phyloP scores from a whole-genome alignment of 2,329 filamentous ascomycete species.

The Hypoxylon sp. region DNA sequence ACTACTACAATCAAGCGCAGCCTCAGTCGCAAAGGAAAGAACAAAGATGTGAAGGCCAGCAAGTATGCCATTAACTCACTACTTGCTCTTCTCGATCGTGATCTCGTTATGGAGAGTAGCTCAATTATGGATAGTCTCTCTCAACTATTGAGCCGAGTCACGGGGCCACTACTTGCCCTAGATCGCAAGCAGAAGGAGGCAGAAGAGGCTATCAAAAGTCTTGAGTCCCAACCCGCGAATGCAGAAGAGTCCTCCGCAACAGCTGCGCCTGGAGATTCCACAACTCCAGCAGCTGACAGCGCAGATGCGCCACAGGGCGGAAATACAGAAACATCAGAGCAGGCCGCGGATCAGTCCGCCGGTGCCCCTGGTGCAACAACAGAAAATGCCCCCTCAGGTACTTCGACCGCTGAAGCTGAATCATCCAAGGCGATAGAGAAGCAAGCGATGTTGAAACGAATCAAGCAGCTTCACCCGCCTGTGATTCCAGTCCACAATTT shows the following conservation, averaged over 20 bases:
- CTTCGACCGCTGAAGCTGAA: conserved; percentile 54
- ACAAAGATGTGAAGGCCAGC: conserved; percentile 84
- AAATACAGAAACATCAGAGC: conserved; percentile 44
- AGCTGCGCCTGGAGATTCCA: conserved; percentile 38
- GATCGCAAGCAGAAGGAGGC: conserved; percentile 74
- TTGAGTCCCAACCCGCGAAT: conserved; percentile 51
- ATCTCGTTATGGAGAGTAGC: conserved; percentile 97
- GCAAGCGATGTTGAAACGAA: conserved; percentile 63
- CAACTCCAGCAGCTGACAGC: conserved; percentile 33
- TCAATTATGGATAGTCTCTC: conserved; percentile 95
- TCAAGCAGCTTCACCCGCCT: conserved; percentile 80
- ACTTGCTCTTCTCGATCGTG: conserved; percentile 89
- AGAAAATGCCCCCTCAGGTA: conserved; percentile 47
- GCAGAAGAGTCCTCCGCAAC: conserved; percentile 38
- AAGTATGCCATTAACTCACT: conserved; percentile 95
- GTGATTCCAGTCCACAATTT: conserved; percentile 91
- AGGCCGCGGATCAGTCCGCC: conserved; percentile 41
- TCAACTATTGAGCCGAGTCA: conserved; percentile 88
- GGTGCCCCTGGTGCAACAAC: conserved; percentile 44
- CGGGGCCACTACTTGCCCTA: conserved; percentile 84
- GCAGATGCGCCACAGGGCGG: conserved; percentile 33
- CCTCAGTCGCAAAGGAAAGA: conserved; percentile 86
- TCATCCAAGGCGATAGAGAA: conserved; percentile 59
- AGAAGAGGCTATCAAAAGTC: conserved; percentile 57
- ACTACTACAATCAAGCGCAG: conserved; percentile 83